Evolutionary conservation across 192 early-diverging fungal genomes (phyloP), one percentile per base, ranked within the genome.

Genomic region (Backusella westeae): DNA sequence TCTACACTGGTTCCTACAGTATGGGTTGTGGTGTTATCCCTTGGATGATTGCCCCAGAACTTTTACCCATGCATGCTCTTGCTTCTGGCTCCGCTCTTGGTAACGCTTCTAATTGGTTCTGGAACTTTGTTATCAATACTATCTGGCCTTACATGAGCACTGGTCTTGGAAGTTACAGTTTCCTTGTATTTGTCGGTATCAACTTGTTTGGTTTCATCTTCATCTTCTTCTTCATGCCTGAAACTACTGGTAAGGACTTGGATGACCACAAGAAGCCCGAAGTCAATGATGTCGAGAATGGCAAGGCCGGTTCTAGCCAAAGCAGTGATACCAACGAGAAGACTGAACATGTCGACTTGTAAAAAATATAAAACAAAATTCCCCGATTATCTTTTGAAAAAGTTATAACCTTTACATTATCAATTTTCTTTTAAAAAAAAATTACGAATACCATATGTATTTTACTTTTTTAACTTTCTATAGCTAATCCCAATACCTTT

Each of bases 21-120:
- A 82, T 96, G 35, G 95, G 94, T 44, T 83, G 93, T 15, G 95
- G 95, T 63, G 90, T 90, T 3, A 93, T 96, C 65, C 94, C 95
- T 1, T 95, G 94, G 93, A 82, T 94, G 34, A 89, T 93, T 66
- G 83, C 92, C 1, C 90, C 94, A 15, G 95, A 97, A 77, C 82
- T 94, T 66, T 83, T 95, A 35, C 95, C 95, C 2, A 85, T 89
- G 15, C 92, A 92, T 78, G 93, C 93, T 0, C 83, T 94, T 49
- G 89, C 91, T 1, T 80, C 93, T 10, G 92, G 91, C 32, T 89
- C 90, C 0, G 88, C 92, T 5, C 80, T 96, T 23, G 91, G 94
- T 66, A 93, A 89, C 6, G 87, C 84, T 6, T 84, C 92, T 32
- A 95, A 95, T 78, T 97, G 94, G 89, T 56, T 78, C 10, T 79